Conservation (phyloP, 331 rosid genomes). For the Ulmus americana region DNA sequence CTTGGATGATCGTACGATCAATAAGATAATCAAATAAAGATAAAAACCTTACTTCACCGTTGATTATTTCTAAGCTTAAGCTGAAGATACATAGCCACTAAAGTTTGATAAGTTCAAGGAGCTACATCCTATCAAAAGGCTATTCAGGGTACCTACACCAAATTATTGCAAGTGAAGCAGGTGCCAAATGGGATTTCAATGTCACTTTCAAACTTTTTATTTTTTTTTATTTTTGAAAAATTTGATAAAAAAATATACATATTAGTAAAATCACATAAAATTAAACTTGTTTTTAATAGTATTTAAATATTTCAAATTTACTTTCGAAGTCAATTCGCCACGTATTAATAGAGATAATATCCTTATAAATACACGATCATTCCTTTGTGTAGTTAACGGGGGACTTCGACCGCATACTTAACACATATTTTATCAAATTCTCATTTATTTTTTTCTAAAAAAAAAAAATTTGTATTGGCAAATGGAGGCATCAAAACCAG, state of each 20-base stretch:
- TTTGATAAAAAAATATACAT: too few species aligned
- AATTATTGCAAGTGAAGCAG: slow-evolving; percentile 41
- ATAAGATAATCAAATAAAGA: not conserved
- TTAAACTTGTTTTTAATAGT: too few species aligned
- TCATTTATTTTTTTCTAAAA: not conserved
- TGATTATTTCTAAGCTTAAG: not conserved
- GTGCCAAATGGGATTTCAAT: slow-evolving; percentile 31
- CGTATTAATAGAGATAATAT: too few species aligned
- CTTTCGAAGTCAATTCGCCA: too few species aligned
- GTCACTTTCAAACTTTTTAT: slow-evolving; percentile 33
- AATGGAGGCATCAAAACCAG: slow-evolving; percentile 7
- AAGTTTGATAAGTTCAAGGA: slow-evolving; percentile 3
- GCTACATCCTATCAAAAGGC: slow-evolving; percentile 4
- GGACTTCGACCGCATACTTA: too few species aligned
- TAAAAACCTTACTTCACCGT: not conserved
- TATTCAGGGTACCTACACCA: not conserved
- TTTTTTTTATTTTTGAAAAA: too few species aligned
- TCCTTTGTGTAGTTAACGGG: too few species aligned
- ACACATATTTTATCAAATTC: not conserved
- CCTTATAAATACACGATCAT: too few species aligned
- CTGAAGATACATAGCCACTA: not conserved
- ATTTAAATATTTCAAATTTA: too few species aligned
- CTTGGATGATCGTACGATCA: not conserved
- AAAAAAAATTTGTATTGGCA: slow-evolving; percentile 8
- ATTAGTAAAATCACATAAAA: too few species aligned